These are phyloP conservation scores for Citrus sp. DNA, from an alignment of 345 rosid species.

Conservation along the genomic window DNA sequence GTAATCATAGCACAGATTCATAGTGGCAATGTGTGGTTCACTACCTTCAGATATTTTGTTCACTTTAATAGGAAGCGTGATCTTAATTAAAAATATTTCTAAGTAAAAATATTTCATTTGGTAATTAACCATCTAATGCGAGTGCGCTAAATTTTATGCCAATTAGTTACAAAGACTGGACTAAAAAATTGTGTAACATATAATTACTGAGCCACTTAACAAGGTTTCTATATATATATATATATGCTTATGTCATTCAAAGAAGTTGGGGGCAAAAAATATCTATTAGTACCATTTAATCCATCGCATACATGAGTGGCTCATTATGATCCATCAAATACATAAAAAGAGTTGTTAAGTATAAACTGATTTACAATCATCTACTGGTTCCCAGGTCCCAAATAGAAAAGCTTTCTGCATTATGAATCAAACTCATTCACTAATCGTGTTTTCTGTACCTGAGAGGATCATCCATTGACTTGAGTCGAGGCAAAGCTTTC, in stretches of 20 bases:
- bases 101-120: too few relatives aligned
- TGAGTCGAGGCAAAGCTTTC: background rate
- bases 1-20: too few relatives aligned
- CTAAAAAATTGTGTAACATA: too few relatives aligned
- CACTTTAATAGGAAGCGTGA: too few relatives aligned
- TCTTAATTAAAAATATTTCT: too few relatives aligned
- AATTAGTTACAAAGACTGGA: too few relatives aligned
- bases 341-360: background rate
- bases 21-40: too few relatives aligned
- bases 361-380: conserved; percentile 23
- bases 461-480: background rate
- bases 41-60: too few relatives aligned
- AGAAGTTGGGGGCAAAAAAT: background rate
- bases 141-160: too few relatives aligned
- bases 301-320: background rate
- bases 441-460: background rate
- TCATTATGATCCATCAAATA: background rate
- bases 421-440: background rate
- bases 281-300: background rate
- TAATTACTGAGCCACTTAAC: too few relatives aligned
- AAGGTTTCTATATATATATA: too few relatives aligned
- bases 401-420: background rate
- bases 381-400: background rate
- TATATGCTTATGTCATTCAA: background rate
- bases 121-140: too few relatives aligned